Base-by-base conservation (phyloP, 2,329 filamentous ascomycete genomes). In the Colletotrichum gloeosporioides region DNA sequence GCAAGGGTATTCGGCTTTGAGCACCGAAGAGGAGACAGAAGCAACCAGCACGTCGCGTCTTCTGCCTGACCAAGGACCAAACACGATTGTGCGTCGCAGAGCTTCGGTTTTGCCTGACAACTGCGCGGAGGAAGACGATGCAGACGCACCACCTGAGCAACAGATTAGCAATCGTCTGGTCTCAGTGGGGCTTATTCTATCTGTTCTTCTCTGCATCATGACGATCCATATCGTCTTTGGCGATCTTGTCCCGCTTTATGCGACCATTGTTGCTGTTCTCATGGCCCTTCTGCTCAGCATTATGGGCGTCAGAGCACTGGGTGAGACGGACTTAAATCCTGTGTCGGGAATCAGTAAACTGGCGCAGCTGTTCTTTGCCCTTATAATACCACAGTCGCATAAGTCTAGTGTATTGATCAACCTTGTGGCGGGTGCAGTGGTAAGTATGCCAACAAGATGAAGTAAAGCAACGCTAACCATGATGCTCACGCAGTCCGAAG, bases 261-360 rank as follows among this genome's bases (percentile, higher is more conserved):
- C 95, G 6, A 96, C 93, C 15, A 86, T 96, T 69, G 90, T 93
- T 15, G 94, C 98, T 4, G 96, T 98, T 8, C 83, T 98, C 32
- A 93, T 99, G 84, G 95, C 97, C 0, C 91, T 99, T 29, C 80
- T 96, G 2, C 89, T 92, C 22, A 95, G 94, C 72, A 93, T 97
- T 70, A 94, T 94, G 92, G 93, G 92, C 5, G 93, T 94, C 13
- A 86, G 93, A 36, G 92, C 93, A 1, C 85, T 94, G 0, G 92
- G 92, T 12, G 92, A 99, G 87, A 99, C 97, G 7, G 97, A 99
- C 81, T 89, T 99, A 12, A 99, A 99, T 82, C 97, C 97, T 0
- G 97, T 99, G 4, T 98, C 95, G 2, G 97, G 97, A 39, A 99
- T 99, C 84, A 96, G 94, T 82, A 99, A 99, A 87, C 90, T 99